A percentile compares a stretch with the other conserved stretches of the same genome.
These are phyloP conservation scores for Rhynchosporium agropyri DNA, from an alignment of 2,329 filamentous ascomycete species.

Conservation along the genomic window DNA sequence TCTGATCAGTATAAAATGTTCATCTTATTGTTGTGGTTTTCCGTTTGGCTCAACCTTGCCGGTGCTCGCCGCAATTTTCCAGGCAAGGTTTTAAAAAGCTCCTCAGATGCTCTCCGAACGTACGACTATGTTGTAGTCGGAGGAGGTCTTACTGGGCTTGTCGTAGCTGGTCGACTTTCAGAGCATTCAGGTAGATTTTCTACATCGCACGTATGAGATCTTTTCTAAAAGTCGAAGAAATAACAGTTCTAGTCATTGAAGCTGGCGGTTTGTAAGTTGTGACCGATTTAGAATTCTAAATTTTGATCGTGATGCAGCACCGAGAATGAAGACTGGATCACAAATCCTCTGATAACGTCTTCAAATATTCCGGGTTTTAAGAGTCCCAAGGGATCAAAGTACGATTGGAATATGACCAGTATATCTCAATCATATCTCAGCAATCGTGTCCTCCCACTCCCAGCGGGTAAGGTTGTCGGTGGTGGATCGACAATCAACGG, in stretches of 20 bases:
- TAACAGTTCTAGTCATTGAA: not conserved
- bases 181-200: not conserved
- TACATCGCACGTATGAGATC: not conserved
- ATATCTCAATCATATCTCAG: not conserved
- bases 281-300: not conserved
- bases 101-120: not conserved
- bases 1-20: too few species aligned
- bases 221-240: not conserved
- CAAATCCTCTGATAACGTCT: not conserved
- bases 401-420: not conserved
- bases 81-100: not conserved
- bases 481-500: slow-evolving; percentile 48
- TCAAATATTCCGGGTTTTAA: not conserved
- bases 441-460: not conserved
- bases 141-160: not conserved
- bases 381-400: not conserved
- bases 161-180: not conserved
- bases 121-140: not conserved
- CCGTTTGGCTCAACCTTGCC: not conserved
- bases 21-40: too few species aligned
- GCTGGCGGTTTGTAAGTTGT: not conserved
- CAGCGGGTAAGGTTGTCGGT: slow-evolving; percentile 37
- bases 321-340: not conserved
- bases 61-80: not conserved
- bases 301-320: not conserved